phyloP scores from a whole-genome alignment of 768 basidiomycete species.

The Agrocybe pediades region DNA sequence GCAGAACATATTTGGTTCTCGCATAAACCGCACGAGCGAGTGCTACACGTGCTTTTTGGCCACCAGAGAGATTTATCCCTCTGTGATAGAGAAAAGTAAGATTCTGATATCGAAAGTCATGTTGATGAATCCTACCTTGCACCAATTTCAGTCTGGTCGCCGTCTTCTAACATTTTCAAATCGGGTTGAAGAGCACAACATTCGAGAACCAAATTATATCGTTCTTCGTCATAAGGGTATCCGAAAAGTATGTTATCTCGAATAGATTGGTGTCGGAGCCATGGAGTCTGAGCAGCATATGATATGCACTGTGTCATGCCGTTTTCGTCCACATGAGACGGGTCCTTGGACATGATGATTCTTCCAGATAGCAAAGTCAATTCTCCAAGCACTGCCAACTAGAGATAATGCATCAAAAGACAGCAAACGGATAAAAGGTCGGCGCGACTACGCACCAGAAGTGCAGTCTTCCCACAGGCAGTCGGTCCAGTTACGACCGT shows the following conservation, averaged over 20 bases:
- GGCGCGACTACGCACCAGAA: slow-evolving; percentile 46
- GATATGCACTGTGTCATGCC: slow-evolving; percentile 67
- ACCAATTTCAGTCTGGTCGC: slow-evolving; percentile 85
- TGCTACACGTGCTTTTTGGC: slow-evolving; percentile 85
- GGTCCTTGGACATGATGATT: slow-evolving; percentile 68
- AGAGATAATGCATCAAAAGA: neutral
- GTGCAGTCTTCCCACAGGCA: slow-evolving; percentile 81
- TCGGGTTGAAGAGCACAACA: slow-evolving; percentile 84
- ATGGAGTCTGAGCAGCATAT: slow-evolving; percentile 74
- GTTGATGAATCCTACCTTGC: slow-evolving; percentile 41
- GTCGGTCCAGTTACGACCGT: slow-evolving; percentile 79
- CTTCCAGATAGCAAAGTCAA: slow-evolving; percentile 56
- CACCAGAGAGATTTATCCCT: slow-evolving; percentile 77
- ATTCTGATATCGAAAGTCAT: neutral
- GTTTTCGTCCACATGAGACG: slow-evolving; percentile 56
- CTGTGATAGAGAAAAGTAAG: slow-evolving; percentile 30
- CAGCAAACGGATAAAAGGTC: slow-evolving; percentile 15
- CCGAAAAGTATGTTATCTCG: slow-evolving; percentile 84
- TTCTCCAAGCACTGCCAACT: slow-evolving; percentile 77
- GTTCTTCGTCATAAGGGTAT: slow-evolving; percentile 66
- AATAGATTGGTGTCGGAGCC: slow-evolving; percentile 73
- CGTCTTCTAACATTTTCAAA: slow-evolving; percentile 82
- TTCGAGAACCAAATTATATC: slow-evolving; percentile 78
- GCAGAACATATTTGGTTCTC: slow-evolving; percentile 62
- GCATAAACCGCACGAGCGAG: slow-evolving; percentile 84